These are phyloP conservation scores for Oldenlandia corymbosa DNA, from an alignment of 257 asterid genomes.

Conservation along the genomic window DNA sequence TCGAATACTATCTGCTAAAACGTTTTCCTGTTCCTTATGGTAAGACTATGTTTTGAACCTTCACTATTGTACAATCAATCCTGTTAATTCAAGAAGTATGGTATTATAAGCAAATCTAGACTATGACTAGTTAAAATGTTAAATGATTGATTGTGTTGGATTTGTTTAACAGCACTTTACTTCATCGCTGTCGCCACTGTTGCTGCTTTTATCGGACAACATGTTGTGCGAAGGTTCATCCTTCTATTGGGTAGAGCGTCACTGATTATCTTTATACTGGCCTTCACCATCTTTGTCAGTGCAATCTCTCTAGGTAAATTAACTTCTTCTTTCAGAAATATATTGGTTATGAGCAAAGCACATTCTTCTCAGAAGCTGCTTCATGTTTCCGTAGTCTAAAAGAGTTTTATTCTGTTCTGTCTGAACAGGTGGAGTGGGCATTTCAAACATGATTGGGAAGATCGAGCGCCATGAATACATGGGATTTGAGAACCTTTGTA, in stretches of 20 bases:
- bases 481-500: conserved; percentile 95
- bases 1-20: conserved; percentile 82
- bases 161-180: conserved; percentile 54
- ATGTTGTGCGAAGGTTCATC: conserved; percentile 63
- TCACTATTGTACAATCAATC: too few relatives aligned
- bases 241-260: conserved; percentile 79
- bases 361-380: neutral
- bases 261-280: conserved; percentile 76
- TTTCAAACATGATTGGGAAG: conserved; percentile 83
- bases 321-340: neutral
- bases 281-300: conserved; percentile 86
- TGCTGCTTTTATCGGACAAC: conserved; percentile 89
- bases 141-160: neutral
- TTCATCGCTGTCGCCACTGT: conserved; percentile 59
- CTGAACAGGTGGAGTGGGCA: conserved; percentile 86
- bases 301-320: conserved; percentile 80
- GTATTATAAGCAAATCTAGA: too few relatives aligned
- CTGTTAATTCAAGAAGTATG: neutral
- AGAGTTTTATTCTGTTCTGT: neutral
- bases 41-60: conserved; percentile 22
- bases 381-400: neutral
- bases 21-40: conserved; percentile 97
- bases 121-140: too few relatives aligned
- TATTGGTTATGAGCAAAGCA: neutral
- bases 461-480: conserved; percentile 67